Base-by-base conservation (phyloP, 768 basidiomycete species). In the Psilocybe cubensis region DNA sequence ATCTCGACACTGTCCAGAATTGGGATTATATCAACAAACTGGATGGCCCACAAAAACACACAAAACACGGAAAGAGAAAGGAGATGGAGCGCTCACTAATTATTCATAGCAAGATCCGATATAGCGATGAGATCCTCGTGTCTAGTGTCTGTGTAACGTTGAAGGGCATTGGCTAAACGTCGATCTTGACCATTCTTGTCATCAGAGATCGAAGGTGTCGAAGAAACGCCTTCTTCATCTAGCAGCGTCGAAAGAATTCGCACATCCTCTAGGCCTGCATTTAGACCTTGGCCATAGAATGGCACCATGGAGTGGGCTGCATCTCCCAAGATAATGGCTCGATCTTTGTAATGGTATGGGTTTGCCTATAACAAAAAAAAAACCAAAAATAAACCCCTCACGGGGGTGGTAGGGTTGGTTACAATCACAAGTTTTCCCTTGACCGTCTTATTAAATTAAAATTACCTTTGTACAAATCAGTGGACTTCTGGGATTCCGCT, bases 281-380 rank as follows among this genome's bases (percentile, higher is more conserved):
- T 99, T 64, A 98, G 82, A 40, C 96, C 96, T 80, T 99, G 96
- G 41, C 96, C 92, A 70, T 91, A 95, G 76, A 95, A 96, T 60
- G 96, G 96, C n/a, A 96, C 95, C 95, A 98, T 98, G 41, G 94
- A 91, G 73, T 99, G 96, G 10, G 94, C 93, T 38, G 96, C 90
- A 73, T 99, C 96, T 54, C 96, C 96, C 48, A 99, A 75, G 54
- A 98, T 83, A 35, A 98, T 81, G 60, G 80, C 93, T 64, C 91
- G 83, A 76, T 94, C 92, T 74, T 84, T 83, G 79, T 93, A 94
- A 73, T 97, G 94, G 74, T 95, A 96, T 48, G 94, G 94, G 57
- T 80, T 86, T 65, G 86, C 83, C 94, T 96, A 53, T 10, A 14
- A 44, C 12, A 20, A 44, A 23, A 14, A 44, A n/a, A 46, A 46